Evolutionary conservation across 768 basidiomycete genomes (phyloP).

Genomic region (Suillus clintonianus): DNA sequence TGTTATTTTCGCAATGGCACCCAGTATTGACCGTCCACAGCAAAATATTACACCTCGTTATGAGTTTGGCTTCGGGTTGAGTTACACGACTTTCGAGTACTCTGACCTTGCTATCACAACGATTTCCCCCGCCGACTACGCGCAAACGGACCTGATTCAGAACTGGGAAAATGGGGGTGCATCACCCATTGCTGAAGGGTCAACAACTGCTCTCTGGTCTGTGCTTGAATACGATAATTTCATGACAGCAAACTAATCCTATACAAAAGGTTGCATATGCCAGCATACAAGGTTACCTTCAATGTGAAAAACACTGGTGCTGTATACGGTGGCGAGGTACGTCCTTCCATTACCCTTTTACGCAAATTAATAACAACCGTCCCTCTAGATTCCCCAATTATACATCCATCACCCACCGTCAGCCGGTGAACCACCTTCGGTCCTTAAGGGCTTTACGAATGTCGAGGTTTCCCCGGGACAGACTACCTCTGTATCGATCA

Average conservation of each 20-base stretch:
- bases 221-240: neutral
- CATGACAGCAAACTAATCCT: slow-evolving; percentile 9
- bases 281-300: slow-evolving; percentile 65
- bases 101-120: slow-evolving; percentile 52
- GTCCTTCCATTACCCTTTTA: neutral
- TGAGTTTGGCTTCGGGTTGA: slow-evolving; percentile 89
- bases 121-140: slow-evolving; percentile 35
- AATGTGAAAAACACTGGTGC: slow-evolving; percentile 64
- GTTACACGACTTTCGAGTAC: slow-evolving; percentile 83
- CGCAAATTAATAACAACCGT: neutral
- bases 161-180: slow-evolving; percentile 64
- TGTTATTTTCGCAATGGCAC: slow-evolving; percentile 6
- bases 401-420: slow-evolving; percentile 69
- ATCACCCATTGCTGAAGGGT: slow-evolving; percentile 55
- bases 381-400: slow-evolving; percentile 64
- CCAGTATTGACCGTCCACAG: slow-evolving; percentile 28
- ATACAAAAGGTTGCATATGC: slow-evolving; percentile 58
- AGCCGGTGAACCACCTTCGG: slow-evolving; percentile 68
- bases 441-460: slow-evolving; percentile 72
- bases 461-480: slow-evolving; percentile 51
- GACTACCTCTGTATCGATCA: slow-evolving; percentile 49
- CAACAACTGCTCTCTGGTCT: slow-evolving; percentile 62
- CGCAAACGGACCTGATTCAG: slow-evolving; percentile 35
- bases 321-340: slow-evolving; percentile 60
- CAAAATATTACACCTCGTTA: slow-evolving; percentile 76